Conservation (phyloP, 2,329 filamentous ascomycete species). For the Fusarium humuli region DNA sequence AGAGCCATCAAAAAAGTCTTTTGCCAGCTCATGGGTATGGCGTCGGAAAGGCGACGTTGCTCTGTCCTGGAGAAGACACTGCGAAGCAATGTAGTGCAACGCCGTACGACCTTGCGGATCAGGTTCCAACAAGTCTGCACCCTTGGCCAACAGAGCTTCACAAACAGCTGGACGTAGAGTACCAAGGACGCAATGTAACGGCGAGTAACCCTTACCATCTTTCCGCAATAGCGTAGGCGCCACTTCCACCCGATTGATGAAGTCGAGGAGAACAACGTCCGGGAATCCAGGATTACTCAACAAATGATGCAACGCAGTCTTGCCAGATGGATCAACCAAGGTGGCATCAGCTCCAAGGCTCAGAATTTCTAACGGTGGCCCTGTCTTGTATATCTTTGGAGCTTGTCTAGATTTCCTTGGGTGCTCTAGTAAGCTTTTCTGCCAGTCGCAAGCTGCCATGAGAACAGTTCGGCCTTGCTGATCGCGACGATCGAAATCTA, state of each 20-base stretch:
- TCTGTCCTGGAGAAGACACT: conserved; percentile 5
- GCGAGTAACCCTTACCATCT: conserved; percentile 19
- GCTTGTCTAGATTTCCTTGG: neutral
- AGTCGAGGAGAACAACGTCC: conserved; percentile 19
- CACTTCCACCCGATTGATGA: conserved; percentile 30
- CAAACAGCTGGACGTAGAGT: conserved; percentile 27
- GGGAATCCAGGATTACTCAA: conserved; percentile 28
- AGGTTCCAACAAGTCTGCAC: conserved; percentile 20
- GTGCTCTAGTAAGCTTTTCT: neutral
- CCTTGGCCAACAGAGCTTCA: conserved; percentile 27
- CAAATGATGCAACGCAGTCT: conserved; percentile 39
- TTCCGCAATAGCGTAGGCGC: conserved; percentile 5
- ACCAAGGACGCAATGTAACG: conserved; percentile 33
- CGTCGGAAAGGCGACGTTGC: neutral
- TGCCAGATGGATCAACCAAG: conserved; percentile 25
- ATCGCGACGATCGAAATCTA: conserved; percentile 37
- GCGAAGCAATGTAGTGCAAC: conserved; percentile 31
- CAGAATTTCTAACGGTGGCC: conserved; percentile 20
- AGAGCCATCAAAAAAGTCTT: conserved; percentile 19
- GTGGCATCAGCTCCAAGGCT: conserved; percentile 28
- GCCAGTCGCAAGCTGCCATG: conserved; percentile 37
- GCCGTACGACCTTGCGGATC: conserved; percentile 29
- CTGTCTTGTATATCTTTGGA: neutral
- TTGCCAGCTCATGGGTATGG: neutral
- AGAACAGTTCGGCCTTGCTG: conserved; percentile 32